Conservation (phyloP, 352 stramenopile species). For the Globisporangium spiculum region DNA sequence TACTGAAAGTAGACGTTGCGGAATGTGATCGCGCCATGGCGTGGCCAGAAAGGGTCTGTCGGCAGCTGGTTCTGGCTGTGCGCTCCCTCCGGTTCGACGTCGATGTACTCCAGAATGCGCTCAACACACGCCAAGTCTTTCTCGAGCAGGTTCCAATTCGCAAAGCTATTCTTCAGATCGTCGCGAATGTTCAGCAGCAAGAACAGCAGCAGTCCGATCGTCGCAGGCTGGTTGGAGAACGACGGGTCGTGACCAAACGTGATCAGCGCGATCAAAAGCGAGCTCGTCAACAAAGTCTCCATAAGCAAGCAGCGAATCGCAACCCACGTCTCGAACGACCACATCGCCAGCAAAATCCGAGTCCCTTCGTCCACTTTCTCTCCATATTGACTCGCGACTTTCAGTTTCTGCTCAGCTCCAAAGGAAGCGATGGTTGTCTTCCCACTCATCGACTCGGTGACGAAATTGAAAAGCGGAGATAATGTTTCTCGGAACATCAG, state of each 20-base stretch:
- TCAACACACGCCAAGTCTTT: constrained; percentile 30
- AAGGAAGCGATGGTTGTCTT: constrained; percentile 36
- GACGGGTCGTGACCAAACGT: constrained; percentile 25
- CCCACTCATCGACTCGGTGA: constrained; percentile 39
- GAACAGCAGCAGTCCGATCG: constrained; percentile 42
- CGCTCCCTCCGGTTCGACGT: constrained; percentile 13
- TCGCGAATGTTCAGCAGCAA: constrained; percentile 38
- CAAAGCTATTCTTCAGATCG: constrained; percentile 17
- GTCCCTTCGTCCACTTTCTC: constrained; percentile 33
- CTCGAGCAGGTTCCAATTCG: constrained; percentile 39
- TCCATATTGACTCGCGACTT: constrained; percentile 30
- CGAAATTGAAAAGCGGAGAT: constrained; percentile 38
- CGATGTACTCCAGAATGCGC: constrained; percentile 39
- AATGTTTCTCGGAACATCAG: constrained; percentile 34
- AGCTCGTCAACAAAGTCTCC: constrained; percentile 32
- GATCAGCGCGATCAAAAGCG: constrained; percentile 36
- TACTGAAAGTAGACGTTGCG: constrained; percentile 33
- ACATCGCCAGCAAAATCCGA: constrained; percentile 32
- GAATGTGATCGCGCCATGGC: constrained; percentile 31
- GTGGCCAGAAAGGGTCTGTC: constrained; percentile 28
- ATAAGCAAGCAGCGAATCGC: constrained; percentile 29
- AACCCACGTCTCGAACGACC: constrained; percentile 33
- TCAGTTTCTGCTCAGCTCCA: constrained; percentile 26
- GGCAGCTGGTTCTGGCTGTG: constrained; percentile 1
- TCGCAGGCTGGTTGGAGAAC: constrained; percentile 10